A percentile compares a stretch with the other conserved stretches of the same genome.
Evolutionary conservation across 116 monocot genomes (phyloP).

Genomic region (Thalassia testudinum): DNA sequence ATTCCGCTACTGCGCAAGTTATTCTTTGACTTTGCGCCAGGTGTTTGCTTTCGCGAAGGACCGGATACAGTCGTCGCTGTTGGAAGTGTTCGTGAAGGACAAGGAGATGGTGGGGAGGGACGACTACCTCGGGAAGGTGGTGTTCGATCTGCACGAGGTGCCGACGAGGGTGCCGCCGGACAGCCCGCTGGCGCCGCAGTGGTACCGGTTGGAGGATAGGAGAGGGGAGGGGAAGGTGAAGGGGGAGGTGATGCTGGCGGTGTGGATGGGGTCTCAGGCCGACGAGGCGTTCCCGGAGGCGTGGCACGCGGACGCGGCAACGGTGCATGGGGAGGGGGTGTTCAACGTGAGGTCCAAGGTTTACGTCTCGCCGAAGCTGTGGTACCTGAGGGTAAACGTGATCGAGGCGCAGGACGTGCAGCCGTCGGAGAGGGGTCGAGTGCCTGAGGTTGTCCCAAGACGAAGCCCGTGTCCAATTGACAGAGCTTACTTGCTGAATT

Average conservation of each 20-base stretch:
- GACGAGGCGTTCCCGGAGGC: constrained; percentile 83
- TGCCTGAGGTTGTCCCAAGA: constrained; percentile 39
- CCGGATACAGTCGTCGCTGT: constrained; percentile 43
- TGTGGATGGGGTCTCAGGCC: constrained; percentile 93
- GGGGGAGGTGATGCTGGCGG: constrained; percentile 81
- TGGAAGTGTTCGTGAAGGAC: constrained; percentile 69
- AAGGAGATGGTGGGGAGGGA: constrained; percentile 47
- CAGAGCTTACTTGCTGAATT: too few species aligned
- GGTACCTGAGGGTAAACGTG: constrained; percentile 55
- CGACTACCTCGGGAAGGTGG: constrained; percentile 53
- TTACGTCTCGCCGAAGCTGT: constrained; percentile 51
- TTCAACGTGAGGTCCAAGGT: constrained; percentile 34
- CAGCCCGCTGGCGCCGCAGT: constrained; percentile 78
- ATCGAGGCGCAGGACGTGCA: constrained; percentile 65
- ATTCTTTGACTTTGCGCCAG: too few species aligned
- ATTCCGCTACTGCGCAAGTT: too few species aligned
- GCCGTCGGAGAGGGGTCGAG: constrained; percentile 16
- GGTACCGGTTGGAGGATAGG: constrained; percentile 57
- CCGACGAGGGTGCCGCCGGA: constrained; percentile 78
- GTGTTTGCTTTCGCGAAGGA: constrained; percentile 83
- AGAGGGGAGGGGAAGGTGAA: constrained; percentile 47
- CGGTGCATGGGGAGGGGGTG: constrained; percentile 27
- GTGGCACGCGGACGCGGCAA: constrained; percentile 50
- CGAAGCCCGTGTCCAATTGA: too few species aligned
- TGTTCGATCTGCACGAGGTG: constrained; percentile 65